phyloP scores from a whole-genome alignment of 139 green algal species.

The Coelastrella sp. region DNA sequence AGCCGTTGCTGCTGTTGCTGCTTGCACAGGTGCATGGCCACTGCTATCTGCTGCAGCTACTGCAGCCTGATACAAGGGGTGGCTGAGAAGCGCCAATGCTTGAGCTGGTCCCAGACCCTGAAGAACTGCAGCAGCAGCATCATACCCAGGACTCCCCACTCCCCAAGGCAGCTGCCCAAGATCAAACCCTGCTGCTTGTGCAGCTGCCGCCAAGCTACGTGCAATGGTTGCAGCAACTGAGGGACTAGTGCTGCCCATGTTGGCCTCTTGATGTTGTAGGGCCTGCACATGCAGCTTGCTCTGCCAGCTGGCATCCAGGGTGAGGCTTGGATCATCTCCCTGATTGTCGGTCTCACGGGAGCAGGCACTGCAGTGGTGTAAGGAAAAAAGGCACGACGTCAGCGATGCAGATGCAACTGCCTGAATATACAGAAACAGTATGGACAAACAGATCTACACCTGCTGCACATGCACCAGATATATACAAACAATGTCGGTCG shows the following conservation, averaged over 20 bases:
- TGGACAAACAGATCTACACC: too few relatives aligned
- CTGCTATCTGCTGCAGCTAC: not conserved
- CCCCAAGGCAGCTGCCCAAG: slow-evolving; percentile 38
- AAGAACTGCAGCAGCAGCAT: slow-evolving; percentile 39
- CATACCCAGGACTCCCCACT: not conserved
- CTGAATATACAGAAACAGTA: too few relatives aligned
- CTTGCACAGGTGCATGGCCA: not conserved
- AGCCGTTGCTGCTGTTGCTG: slow-evolving; percentile 10
- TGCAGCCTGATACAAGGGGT: not conserved
- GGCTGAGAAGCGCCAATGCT: not conserved
- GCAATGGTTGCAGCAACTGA: slow-evolving; percentile 42
- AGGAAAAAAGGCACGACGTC: too few relatives aligned
- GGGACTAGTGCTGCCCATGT: slow-evolving; percentile 12
- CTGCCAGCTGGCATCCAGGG: slow-evolving; percentile 34
- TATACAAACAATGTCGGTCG: not conserved
- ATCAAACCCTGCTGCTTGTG: slow-evolving; percentile 38
- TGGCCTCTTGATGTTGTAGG: slow-evolving; percentile 41
- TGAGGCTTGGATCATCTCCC: not conserved
- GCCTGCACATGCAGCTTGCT: not conserved
- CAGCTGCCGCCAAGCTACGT: slow-evolving; percentile 15
- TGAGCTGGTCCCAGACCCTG: slow-evolving; percentile 9
- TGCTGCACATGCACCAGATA: not conserved
- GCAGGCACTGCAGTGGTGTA: slow-evolving; percentile 50
- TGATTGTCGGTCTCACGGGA: slow-evolving; percentile 45
- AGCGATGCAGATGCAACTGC: too few relatives aligned